A percentile compares a stretch with the other conserved stretches of the same genome.
Evolutionary conservation across 139 green algal species (phyloP).

Genomic region (Eudorina sp.): DNA sequence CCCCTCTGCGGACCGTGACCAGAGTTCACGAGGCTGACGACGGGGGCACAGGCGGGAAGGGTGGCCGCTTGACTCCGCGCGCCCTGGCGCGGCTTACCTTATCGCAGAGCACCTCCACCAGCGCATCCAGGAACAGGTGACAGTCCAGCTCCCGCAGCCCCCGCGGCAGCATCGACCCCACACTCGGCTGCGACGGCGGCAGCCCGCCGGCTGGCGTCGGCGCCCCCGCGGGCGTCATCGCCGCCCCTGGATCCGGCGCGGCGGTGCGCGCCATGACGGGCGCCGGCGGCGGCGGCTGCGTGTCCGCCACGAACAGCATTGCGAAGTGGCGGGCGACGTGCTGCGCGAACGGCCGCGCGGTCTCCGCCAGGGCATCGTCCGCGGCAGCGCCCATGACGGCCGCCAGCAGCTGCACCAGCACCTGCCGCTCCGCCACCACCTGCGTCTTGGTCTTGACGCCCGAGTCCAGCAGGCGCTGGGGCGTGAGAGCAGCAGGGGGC

Average conservation of each 20-base stretch:
- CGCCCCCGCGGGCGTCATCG: not conserved
- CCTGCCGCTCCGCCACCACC: conserved; percentile 83
- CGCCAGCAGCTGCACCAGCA: conserved; percentile 67
- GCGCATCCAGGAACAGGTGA: conserved; percentile 90
- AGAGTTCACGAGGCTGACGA: no score
- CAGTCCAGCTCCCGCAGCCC: conserved; percentile 84
- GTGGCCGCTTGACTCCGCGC: no score
- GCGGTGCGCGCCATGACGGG: conserved; percentile 59
- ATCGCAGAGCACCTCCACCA: conserved; percentile 81
- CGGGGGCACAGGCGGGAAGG: no score
- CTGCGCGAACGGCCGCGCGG: conserved; percentile 76
- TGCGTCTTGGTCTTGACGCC: conserved; percentile 90
- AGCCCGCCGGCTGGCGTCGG: not conserved
- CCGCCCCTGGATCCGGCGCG: conserved; percentile 27
- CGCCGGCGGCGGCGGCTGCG: conserved; percentile 60
- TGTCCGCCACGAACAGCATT: conserved; percentile 87
- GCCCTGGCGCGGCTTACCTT: conserved; percentile 23
- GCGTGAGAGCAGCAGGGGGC: not conserved
- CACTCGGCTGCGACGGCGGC: not conserved
- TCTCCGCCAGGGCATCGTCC: conserved; percentile 70
- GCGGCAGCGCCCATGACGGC: conserved; percentile 66
- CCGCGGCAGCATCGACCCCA: conserved; percentile 45
- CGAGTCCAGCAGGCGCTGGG: conserved; percentile 64
- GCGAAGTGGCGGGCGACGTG: conserved; percentile 91
- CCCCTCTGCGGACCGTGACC: no score